Evolutionary conservation across 192 early-diverging fungal genomes (phyloP), one percentile per base, ranked within the genome.

Genomic region (Cladochytrium replicatum): DNA sequence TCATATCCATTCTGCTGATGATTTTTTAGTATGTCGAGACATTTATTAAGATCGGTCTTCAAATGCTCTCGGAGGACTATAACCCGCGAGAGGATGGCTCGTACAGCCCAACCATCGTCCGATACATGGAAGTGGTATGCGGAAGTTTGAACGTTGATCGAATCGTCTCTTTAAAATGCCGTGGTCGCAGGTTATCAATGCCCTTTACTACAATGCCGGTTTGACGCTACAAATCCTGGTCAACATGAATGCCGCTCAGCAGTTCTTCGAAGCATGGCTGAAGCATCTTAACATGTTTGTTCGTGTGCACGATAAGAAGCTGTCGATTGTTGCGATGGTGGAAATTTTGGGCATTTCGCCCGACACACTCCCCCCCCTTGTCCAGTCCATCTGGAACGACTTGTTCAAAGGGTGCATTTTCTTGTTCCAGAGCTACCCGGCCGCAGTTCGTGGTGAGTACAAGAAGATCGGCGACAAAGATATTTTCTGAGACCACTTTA

Each of bases 231-330:
- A 56, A 22, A 59, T 92, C 1, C 69, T 96, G 48, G 90, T 93
- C 58, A 80, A 86, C 55, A 69, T 78, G 50, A 55, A 72, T 41
- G 80, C 77, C 68, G 91, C 88, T 11, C 69, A 78, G 46, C 73
- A 74, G 4, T 83, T 93, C 63, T 88, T 93, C 50, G 75, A 71
- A n/a, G 62, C 74, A 23, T 87, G 91, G 81, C 81, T 89, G 61
- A 60, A 72, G 37, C 72, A 74, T 40, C 50, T 88, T 19, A 65
- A 72, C 51, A 80, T 80, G 48, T 89, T 96, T 54, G 57, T 43
- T 6, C 83, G 92, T 43, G 92, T 96, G 11, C 85, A 91, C 66
- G 92, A 96, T 65, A 93, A 92, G 75, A 91, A 91, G 69, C 77
- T 96, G n/a, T 75, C 78, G 8, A 85, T 96, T 43, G 57, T 91